phyloP scores from a whole-genome alignment of 495 filamentous ascomycete species.

The Neurospora hispaniola region DNA sequence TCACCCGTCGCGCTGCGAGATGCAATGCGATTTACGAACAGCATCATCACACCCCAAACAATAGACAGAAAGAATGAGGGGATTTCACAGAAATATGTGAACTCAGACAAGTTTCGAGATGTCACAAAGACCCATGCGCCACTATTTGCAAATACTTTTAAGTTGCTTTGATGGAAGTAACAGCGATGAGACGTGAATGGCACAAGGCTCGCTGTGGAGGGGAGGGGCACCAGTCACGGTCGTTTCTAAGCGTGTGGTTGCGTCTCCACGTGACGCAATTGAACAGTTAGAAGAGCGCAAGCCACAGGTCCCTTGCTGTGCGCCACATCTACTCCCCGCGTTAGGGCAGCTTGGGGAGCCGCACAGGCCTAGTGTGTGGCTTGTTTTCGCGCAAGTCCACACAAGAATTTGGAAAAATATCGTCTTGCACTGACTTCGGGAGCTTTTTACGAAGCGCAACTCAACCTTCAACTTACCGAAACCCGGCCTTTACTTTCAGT shows the following conservation, averaged over 20 bases:
- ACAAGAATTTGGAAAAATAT: slow-evolving; percentile 32
- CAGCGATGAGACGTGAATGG: not conserved
- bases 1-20: not conserved
- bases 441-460: slow-evolving; percentile 19
- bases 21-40: not conserved
- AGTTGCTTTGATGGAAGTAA: not conserved
- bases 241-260: not conserved
- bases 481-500: slow-evolving; percentile 22
- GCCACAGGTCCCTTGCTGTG: not conserved
- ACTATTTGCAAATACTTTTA: not conserved
- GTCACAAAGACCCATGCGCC: not conserved
- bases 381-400: slow-evolving; percentile 17
- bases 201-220: not conserved
- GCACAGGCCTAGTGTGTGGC: slow-evolving; percentile 18
- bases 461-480: slow-evolving; percentile 19
- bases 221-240: not conserved
- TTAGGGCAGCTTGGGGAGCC: slow-evolving; percentile 22
- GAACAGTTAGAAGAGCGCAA: not conserved
- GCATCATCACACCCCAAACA: not conserved
- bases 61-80: not conserved
- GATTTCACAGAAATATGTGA: not conserved
- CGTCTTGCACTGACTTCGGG: slow-evolving; percentile 17
- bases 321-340: slow-evolving; percentile 15
- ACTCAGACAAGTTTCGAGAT: not conserved
- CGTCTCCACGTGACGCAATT: not conserved